These are phyloP conservation scores for Tylopilus rubrobrunneus DNA, from an alignment of 768 basidiomycete species.

Conservation along the genomic window DNA sequence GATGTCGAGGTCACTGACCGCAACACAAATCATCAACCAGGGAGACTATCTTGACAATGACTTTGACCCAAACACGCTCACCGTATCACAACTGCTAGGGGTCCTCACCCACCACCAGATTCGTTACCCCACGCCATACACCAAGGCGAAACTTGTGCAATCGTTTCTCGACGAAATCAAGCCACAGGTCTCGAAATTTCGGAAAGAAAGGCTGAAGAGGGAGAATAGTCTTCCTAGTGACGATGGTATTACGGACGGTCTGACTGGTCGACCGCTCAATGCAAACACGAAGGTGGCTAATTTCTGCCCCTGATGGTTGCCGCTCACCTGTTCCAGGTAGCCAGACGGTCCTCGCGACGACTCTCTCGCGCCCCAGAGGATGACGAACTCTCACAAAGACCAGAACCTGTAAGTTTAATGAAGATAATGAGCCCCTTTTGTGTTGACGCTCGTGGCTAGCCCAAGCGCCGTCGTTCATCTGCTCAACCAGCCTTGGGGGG, in stretches of 20 bases:
- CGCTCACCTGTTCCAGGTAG: constrained; percentile 13
- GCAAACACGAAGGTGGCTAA: constrained; percentile 42
- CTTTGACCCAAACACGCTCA: constrained; percentile 71
- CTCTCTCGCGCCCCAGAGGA: constrained; percentile 54
- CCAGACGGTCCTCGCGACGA: constrained; percentile 60
- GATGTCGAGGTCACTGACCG: constrained; percentile 71
- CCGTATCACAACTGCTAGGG: constrained; percentile 78
- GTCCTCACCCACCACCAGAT: constrained; percentile 75
- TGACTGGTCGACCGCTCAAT: constrained; percentile 69
- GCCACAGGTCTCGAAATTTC: constrained; percentile 50
- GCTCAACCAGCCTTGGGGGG: constrained; percentile 70
- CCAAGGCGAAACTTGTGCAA: constrained; percentile 72
- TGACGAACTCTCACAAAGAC: constrained; percentile 38
- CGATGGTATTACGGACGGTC: constrained; percentile 77
- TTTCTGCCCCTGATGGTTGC: constrained; percentile 4
- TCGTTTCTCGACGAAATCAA: constrained; percentile 78
- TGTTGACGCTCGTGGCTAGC: constrained; percentile 37
- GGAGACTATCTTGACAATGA: constrained; percentile 79
- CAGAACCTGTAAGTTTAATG: constrained; percentile 51
- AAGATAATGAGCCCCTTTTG: constrained; percentile 2
- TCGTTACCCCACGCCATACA: constrained; percentile 68
- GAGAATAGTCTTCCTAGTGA: constrained; percentile 74
- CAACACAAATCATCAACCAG: constrained; percentile 66
- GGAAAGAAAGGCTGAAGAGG: constrained; percentile 59
- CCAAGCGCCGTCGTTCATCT: constrained; percentile 78